These are phyloP conservation scores for Psidium guajava DNA, from an alignment of 345 rosid species.

Conservation along the genomic window DNA sequence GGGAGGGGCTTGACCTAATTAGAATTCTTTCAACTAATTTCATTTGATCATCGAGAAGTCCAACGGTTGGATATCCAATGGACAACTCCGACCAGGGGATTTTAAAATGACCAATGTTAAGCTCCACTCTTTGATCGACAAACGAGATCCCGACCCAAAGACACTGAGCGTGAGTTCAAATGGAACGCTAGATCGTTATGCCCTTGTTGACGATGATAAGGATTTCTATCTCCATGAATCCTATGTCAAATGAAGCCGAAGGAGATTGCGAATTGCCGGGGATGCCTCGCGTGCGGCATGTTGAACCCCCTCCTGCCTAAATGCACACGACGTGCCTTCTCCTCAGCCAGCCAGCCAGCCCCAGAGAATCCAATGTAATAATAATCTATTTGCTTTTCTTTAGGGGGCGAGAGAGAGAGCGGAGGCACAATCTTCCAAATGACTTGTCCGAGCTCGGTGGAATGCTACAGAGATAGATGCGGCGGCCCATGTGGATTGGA, in stretches of 20 bases:
- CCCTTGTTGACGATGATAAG: not conserved
- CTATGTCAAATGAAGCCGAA: not conserved
- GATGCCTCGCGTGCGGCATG: not conserved
- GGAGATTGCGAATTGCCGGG: not conserved
- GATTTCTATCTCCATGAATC: not conserved
- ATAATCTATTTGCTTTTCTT: not conserved
- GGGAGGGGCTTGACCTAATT: not conserved
- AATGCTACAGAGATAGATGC: not conserved
- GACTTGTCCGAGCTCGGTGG: not conserved
- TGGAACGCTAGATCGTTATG: not conserved
- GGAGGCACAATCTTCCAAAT: not conserved
- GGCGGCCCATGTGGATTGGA: not conserved
- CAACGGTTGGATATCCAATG: accelerated
- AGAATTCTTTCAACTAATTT: not conserved
- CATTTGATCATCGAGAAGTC: not conserved
- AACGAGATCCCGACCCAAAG: not conserved
- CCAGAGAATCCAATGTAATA: not conserved
- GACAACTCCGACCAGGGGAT: too few species aligned
- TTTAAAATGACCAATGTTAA: not conserved
- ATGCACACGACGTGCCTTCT: not conserved
- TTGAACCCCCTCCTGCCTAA: not conserved
- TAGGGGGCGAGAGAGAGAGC: not conserved
- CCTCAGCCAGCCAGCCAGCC: not conserved
- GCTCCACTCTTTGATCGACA: not conserved
- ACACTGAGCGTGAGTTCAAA: accelerated